Evolutionary conservation across 306 rosid genomes (phyloP).

Genomic region (Acacia crassicarpa): DNA sequence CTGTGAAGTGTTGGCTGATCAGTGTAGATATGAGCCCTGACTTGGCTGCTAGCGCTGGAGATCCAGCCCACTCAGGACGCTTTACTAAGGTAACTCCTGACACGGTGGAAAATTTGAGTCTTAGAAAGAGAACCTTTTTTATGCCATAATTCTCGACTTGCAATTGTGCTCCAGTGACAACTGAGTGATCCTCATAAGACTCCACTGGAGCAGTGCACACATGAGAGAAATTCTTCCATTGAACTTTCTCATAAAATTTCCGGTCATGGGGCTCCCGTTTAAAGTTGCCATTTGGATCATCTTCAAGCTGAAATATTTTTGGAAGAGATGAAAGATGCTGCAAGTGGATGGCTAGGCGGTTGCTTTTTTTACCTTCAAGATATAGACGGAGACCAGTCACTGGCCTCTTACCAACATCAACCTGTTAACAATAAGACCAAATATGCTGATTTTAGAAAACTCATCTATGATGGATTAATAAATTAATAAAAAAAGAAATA

Average conservation of each 20-base stretch:
- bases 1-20: constrained; percentile 90
- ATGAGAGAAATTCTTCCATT: constrained; percentile 95
- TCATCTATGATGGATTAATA: not conserved
- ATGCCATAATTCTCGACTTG: constrained; percentile 89
- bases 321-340: constrained; percentile 96
- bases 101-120: constrained; percentile 77
- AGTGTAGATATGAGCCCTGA: constrained; percentile 95
- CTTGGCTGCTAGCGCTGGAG: constrained; percentile 82
- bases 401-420: constrained; percentile 94
- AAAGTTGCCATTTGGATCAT: constrained; percentile 70
- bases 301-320: constrained; percentile 75
- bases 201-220: constrained; percentile 96
- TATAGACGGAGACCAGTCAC: constrained; percentile 94
- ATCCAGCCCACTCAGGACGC: constrained; percentile 93
- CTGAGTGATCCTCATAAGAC: constrained; percentile 73
- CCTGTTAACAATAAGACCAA: constrained; percentile 55
- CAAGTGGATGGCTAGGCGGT: constrained; percentile 87
- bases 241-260: constrained; percentile 88
- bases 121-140: constrained; percentile 72
- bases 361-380: constrained; percentile 94
- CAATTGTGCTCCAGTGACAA: constrained; percentile 91
- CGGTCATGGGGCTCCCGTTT: constrained; percentile 55
- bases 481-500: not conserved
- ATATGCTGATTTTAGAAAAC: not conserved
- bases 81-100: constrained; percentile 63